Evolutionary conservation across 2,329 filamentous ascomycete species (phyloP).

Genomic region (Fusarium falciforme): DNA sequence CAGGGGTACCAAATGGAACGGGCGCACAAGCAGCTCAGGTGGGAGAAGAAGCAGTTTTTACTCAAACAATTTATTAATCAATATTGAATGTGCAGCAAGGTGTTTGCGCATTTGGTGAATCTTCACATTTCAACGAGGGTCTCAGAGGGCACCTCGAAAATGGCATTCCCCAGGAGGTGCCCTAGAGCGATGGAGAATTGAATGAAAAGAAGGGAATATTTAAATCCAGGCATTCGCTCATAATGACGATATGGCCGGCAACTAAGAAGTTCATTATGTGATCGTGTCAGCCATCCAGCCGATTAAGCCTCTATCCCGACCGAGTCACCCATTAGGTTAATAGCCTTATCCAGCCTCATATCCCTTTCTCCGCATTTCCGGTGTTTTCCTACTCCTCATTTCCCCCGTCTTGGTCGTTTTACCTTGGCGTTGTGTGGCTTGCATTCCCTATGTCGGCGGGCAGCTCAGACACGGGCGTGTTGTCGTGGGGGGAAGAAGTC

Average conservation of each 20-base stretch:
- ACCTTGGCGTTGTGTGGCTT: not conserved
- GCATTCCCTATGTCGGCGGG: not conserved
- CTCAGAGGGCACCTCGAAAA: not conserved
- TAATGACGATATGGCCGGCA: not conserved
- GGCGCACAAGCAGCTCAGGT: not conserved
- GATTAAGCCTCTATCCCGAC: not conserved
- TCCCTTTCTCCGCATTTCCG: not conserved
- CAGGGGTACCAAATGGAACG: not conserved
- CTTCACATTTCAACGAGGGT: not conserved
- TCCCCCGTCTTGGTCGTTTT: not conserved
- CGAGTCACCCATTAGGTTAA: not conserved
- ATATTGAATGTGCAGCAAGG: not conserved
- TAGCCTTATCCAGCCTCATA: not conserved
- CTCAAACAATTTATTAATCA: not conserved
- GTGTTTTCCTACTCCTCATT: not conserved
- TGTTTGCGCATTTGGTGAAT: not conserved
- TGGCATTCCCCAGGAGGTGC: not conserved
- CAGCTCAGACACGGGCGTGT: not conserved
- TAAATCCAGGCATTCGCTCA: not conserved
- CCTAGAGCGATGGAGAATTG: not conserved
- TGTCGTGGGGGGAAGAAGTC: not conserved
- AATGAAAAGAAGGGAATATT: not conserved
- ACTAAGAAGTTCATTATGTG: not conserved
- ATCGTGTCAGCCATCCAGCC: not conserved
- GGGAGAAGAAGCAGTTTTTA: not conserved